Percentiles rank a stretch among this genome's conserved stretches.
phyloP scores from a whole-genome alignment of 2,329 filamentous ascomycete species.

The Podosphaera fusca region DNA sequence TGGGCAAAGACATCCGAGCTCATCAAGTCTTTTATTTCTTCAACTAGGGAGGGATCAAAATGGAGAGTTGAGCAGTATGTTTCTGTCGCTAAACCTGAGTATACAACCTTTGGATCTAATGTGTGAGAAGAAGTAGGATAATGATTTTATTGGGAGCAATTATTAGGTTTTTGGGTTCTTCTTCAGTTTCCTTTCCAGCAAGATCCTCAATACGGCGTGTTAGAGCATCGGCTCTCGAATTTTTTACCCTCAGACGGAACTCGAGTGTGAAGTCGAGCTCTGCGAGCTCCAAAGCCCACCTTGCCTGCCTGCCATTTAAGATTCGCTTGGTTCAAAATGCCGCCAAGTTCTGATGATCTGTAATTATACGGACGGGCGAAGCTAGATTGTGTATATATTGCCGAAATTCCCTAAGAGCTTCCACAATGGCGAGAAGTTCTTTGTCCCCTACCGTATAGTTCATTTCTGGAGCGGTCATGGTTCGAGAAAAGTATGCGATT shows the following conservation, averaged over 20 bases:
- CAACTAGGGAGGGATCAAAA: too few relatives aligned
- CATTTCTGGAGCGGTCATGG: neutral
- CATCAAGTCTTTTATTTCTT: too few relatives aligned
- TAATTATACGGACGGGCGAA: too few relatives aligned
- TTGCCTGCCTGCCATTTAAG: neutral
- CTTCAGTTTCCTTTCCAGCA: neutral
- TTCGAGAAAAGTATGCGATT: neutral
- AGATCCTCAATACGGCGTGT: neutral
- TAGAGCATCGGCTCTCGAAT: neutral
- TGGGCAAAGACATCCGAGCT: too few relatives aligned
- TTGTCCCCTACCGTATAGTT: neutral
- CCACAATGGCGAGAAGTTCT: neutral
- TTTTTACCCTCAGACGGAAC: neutral
- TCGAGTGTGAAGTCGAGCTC: neutral
- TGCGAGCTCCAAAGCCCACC: neutral
- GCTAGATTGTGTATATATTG: neutral
- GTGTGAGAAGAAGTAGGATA: neutral
- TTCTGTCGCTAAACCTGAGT: too few relatives aligned
- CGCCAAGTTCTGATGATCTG: too few relatives aligned
- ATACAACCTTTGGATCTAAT: too few relatives aligned
- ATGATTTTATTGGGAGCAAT: neutral
- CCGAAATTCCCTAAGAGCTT: neutral
- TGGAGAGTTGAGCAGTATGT: too few relatives aligned
- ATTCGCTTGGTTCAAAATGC: neutral
- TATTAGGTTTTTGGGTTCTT: neutral